Evolutionary conservation across 352 stramenopile species (phyloP).

Genomic region (Globisporangium mamillatum): DNA sequence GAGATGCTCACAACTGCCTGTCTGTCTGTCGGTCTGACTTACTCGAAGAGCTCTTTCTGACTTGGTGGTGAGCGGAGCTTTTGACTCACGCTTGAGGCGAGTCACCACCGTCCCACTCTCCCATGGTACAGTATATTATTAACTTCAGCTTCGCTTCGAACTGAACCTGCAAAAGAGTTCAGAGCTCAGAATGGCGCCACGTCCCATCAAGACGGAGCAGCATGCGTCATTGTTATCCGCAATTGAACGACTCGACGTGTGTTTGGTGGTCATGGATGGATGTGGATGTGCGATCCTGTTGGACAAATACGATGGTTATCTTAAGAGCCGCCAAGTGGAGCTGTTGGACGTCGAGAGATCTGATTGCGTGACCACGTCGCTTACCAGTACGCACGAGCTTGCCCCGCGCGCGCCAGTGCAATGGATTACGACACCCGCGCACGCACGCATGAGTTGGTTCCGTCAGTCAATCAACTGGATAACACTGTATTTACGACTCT

Average conservation of each 20-base stretch:
- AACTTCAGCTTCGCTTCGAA: background rate
- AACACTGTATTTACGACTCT: background rate
- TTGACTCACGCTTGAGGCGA: background rate
- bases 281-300: background rate
- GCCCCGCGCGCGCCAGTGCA: background rate
- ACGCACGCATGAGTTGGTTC: background rate
- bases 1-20: background rate
- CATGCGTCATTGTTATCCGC: background rate
- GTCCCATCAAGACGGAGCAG: conserved; percentile 1
- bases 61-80: background rate
- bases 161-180: conserved; percentile 1
- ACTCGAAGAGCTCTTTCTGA: background rate
- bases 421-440: background rate
- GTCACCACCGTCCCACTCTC: background rate
- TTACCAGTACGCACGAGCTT: background rate
- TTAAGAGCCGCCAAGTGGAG: background rate
- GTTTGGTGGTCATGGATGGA: background rate
- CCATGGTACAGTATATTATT: background rate
- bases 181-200: background rate
- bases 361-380: background rate
- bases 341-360: background rate
- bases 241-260: background rate
- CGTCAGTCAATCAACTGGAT: background rate
- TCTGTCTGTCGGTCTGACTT: background rate
- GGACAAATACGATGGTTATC: background rate